These are phyloP conservation scores for Saccharum hybrid DNA, from an alignment of 202 grass and related monocot species.

Conservation along the genomic window DNA sequence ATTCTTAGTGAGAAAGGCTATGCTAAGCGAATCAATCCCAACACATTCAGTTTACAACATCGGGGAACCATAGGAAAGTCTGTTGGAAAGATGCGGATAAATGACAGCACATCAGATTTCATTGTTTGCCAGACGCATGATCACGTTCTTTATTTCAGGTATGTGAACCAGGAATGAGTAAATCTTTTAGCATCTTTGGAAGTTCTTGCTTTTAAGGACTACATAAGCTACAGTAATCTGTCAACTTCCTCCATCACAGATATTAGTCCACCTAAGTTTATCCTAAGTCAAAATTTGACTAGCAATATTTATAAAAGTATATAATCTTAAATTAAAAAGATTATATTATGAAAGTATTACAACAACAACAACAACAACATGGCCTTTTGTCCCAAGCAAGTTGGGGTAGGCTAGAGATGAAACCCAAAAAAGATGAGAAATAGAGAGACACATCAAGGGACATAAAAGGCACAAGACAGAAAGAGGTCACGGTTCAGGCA, in stretches of 20 bases:
- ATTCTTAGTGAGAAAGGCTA: conserved; percentile 97
- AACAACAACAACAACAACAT: too few species aligned
- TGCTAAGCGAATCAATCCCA: conserved; percentile 91
- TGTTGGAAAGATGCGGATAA: conserved; percentile 96
- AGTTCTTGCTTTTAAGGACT: background rate
- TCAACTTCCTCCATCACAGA: background rate
- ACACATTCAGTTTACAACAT: conserved; percentile 83
- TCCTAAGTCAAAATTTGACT: background rate
- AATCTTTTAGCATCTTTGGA: conserved; percentile 25
- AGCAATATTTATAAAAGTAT: background rate
- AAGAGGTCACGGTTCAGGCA: too few species aligned
- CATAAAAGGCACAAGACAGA: too few species aligned
- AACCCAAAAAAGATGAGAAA: too few species aligned
- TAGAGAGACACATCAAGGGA: too few species aligned
- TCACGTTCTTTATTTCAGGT: conserved; percentile 98
- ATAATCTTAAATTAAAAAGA: background rate
- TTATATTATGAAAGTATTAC: background rate
- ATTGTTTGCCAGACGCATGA: conserved; percentile 92
- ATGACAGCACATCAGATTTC: conserved; percentile 86
- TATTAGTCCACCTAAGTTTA: background rate
- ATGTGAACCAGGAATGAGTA: conserved; percentile 21
- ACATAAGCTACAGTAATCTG: conserved; percentile 3
- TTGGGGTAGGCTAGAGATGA: too few species aligned
- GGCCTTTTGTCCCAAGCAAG: too few species aligned
- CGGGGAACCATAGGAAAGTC: conserved; percentile 97